A percentile compares a stretch with the other conserved stretches of the same genome.
Evolutionary conservation across 495 filamentous ascomycete genomes (phyloP).

Genomic region (Penicillium alfredii): DNA sequence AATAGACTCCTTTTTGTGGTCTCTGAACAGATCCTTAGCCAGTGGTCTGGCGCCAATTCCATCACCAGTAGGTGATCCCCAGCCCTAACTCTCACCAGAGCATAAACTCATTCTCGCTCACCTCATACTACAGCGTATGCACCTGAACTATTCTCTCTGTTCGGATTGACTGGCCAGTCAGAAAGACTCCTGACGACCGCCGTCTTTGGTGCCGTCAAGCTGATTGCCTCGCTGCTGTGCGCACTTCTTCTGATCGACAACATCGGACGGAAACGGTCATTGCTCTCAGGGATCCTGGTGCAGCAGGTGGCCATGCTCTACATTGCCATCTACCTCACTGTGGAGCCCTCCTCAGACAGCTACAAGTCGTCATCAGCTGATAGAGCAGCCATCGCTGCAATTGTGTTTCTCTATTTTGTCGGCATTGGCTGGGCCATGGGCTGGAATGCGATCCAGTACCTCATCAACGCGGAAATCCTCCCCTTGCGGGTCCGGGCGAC

Average conservation of each 20-base stretch:
- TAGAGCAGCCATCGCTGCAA: slow-evolving; percentile 36
- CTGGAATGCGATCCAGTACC: slow-evolving; percentile 63
- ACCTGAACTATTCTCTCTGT: slow-evolving; percentile 52
- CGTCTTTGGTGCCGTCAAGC: slow-evolving; percentile 60
- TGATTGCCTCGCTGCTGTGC: slow-evolving; percentile 51
- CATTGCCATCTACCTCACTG: slow-evolving; percentile 52
- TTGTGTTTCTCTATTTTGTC: slow-evolving; percentile 52
- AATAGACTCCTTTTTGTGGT: slow-evolving; percentile 48
- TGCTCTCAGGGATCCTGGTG: slow-evolving; percentile 49
- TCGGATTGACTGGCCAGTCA: slow-evolving; percentile 51
- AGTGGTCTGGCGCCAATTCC: slow-evolving; percentile 58
- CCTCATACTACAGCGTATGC: slow-evolving; percentile 50
- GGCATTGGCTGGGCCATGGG: slow-evolving; percentile 59
- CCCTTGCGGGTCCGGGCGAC: slow-evolving; percentile 36
- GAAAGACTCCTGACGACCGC: slow-evolving; percentile 56
- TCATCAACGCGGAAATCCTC: slow-evolving; percentile 62
- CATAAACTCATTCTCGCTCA: too few relatives aligned
- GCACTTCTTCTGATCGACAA: slow-evolving; percentile 59
- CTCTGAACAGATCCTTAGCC: slow-evolving; percentile 47
- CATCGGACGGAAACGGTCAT: slow-evolving; percentile 55
- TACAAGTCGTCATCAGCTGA: slow-evolving; percentile 6
- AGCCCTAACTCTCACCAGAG: too few relatives aligned
- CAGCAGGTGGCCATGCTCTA: slow-evolving; percentile 55
- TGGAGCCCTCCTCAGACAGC: slow-evolving; percentile 16
- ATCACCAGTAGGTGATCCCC: slow-evolving; percentile 27